Evolutionary conservation across 75 land plant genomes (phyloP).

Genomic region (Isoetes taiwanensis): DNA sequence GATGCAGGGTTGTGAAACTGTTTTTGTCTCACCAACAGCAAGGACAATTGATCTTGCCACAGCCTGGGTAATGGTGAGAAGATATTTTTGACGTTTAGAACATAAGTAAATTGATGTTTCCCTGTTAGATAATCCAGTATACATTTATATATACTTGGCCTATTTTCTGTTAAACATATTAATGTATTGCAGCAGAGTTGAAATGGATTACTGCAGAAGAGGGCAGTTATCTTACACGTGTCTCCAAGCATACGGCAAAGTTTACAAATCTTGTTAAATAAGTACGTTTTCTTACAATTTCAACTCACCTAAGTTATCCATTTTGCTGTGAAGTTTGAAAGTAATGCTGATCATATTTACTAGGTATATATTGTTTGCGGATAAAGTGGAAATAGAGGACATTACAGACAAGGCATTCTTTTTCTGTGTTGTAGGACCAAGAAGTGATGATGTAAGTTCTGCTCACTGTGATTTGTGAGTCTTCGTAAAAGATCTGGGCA

Average conservation of each 20-base stretch:
- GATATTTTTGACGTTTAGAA: too few species aligned
- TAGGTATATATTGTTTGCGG: constrained; percentile 75
- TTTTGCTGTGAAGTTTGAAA: too few species aligned
- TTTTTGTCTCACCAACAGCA: constrained; percentile 71
- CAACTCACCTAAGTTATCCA: neutral
- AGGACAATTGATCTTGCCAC: constrained; percentile 67
- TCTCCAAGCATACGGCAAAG: constrained; percentile 38
- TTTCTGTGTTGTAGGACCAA: constrained; percentile 51
- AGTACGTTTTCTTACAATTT: constrained; percentile 32
- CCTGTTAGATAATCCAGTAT: neutral
- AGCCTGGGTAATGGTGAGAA: constrained; percentile 72
- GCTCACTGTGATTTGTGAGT: too few species aligned
- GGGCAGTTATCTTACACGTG: constrained; percentile 42
- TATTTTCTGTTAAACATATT: neutral
- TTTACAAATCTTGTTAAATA: constrained; percentile 42
- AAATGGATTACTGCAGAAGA: too few species aligned
- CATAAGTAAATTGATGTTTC: too few species aligned
- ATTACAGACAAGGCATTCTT: constrained; percentile 48
- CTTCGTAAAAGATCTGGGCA: too few species aligned
- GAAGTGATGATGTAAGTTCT: constrained; percentile 51
- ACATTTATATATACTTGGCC: neutral
- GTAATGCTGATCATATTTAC: too few species aligned
- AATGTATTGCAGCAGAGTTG: too few species aligned
- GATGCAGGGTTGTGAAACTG: constrained; percentile 82
- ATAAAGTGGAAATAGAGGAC: constrained; percentile 70